Conservation (phyloP, 2,329 filamentous ascomycete species). For the Aspergillus novoparasiticus region DNA sequence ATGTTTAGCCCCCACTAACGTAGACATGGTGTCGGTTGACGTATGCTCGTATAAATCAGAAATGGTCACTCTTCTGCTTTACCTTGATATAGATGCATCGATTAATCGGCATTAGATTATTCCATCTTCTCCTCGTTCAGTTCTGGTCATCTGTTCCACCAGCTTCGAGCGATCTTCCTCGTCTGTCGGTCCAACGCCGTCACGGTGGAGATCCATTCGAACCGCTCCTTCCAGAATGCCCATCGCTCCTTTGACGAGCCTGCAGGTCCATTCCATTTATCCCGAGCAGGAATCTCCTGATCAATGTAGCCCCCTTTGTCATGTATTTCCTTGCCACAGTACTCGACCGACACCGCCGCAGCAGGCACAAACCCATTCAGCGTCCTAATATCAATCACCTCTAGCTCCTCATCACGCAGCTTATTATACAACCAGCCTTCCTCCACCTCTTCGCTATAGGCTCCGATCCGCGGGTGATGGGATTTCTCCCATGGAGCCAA, state of each 20-base stretch:
- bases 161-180: background rate
- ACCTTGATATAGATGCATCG: background rate
- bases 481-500: background rate
- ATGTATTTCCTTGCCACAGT: slow-evolving; percentile 7
- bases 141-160: slow-evolving; percentile 3
- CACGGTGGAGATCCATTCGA: slow-evolving; percentile 1
- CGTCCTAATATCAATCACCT: slow-evolving; percentile 2
- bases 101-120: background rate
- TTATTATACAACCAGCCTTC: background rate
- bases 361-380: slow-evolving; percentile 10
- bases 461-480: background rate
- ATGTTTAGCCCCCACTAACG: too few species aligned
- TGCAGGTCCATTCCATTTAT: slow-evolving; percentile 3
- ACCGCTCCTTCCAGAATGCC: slow-evolving; percentile 12
- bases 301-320: background rate
- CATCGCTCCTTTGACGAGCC: slow-evolving; percentile 12
- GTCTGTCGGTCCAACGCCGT: slow-evolving; percentile 3
- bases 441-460: background rate
- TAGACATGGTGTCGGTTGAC: too few species aligned
- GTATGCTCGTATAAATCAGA: too few species aligned
- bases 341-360: slow-evolving; percentile 8
- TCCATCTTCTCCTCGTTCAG: background rate
- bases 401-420: background rate
- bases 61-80: too few species aligned
- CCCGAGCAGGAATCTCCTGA: background rate